A percentile compares a stretch with the other conserved stretches of the same genome.
These are phyloP conservation scores for Amanita molliuscula DNA, from an alignment of 768 basidiomycete species.

Conservation along the genomic window DNA sequence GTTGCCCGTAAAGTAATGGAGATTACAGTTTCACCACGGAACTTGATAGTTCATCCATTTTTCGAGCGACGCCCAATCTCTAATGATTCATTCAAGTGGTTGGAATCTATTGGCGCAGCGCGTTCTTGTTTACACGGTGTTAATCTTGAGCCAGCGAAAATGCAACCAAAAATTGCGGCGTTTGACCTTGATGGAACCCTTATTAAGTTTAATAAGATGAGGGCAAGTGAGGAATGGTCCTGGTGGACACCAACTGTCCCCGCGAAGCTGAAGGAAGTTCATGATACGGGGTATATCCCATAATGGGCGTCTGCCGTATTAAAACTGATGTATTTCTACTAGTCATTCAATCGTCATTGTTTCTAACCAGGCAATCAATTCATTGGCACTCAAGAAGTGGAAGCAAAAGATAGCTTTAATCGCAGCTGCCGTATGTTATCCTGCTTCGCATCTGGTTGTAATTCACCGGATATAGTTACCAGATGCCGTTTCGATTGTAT, in stretches of 20 bases:
- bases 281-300: slow-evolving; percentile 48
- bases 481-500: slow-evolving; percentile 67
- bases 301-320: background rate
- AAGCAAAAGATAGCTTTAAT: slow-evolving; percentile 67
- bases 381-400: slow-evolving; percentile 47
- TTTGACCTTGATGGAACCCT: slow-evolving; percentile 88
- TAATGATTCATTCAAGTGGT: slow-evolving; percentile 26
- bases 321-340: background rate
- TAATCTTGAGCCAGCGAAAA: slow-evolving; percentile 30
- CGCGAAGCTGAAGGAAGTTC: slow-evolving; percentile 46
- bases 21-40: background rate
- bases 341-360: slow-evolving; percentile 65
- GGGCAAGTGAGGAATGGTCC: slow-evolving; percentile 36
- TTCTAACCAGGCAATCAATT: slow-evolving; percentile 66
- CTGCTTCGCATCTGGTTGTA: background rate
- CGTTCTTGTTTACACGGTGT: slow-evolving; percentile 32
- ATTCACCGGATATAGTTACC: slow-evolving; percentile 38
- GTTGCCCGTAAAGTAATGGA: background rate
- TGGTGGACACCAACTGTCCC: slow-evolving; percentile 72
- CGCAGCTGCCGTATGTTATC: slow-evolving; percentile 41
- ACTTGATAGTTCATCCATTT: slow-evolving; percentile 24
- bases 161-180: slow-evolving; percentile 49
- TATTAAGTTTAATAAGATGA: slow-evolving; percentile 40
- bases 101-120: slow-evolving; percentile 24
- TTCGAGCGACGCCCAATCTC: slow-evolving; percentile 14